Evolutionary conservation across 2,329 filamentous ascomycete genomes (phyloP), one percentile per base, ranked within the genome.

Genomic region (Penicillium palitans): DNA sequence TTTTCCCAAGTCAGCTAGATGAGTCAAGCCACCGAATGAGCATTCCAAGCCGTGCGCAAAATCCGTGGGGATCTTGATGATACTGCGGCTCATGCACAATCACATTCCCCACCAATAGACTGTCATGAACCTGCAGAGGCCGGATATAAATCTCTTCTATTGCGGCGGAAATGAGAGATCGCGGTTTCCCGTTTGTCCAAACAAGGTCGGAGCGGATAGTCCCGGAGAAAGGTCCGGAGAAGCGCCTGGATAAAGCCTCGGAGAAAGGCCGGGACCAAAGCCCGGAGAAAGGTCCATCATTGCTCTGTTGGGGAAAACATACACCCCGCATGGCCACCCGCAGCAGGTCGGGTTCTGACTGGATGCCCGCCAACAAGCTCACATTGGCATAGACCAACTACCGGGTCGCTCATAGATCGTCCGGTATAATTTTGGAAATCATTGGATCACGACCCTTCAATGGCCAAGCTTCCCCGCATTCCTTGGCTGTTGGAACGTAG

Each of bases 61-160:
- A 21, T 74, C 71, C 12, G 9, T 73, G 29, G 76, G 55, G 13
- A 78, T 58, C 57, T 13, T 74, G 48, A 79, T 71, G n/a, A 78
- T 73, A 60, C 76, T 78, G 58, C 77, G 70, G 77, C 54, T 79
- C 77, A 55, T 79, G 76, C 21, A 79, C 75, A 48, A 77, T 76
- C 25, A 78, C 31, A 33, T 33, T 76, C 46, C 79, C 79, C 37
- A 79, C 65, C 63, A 79, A 63, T 19, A 76, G 77, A 74, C 79
- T 78, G 54, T 77, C 76, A 66, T 77, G 77, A 55, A 79, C 78
- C 27, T 76, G 77, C 66, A 79, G 76, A 0, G 76, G 76, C 2
- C 76, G 79, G 61, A 79, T 78, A 46, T 75, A 44, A 39, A 79
- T 69, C 24, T 78, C 69, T 65, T 68, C 69, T 56, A 78, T 78